phyloP scores from a whole-genome alignment of 441 rosid species.

The Isatis lusitanica region DNA sequence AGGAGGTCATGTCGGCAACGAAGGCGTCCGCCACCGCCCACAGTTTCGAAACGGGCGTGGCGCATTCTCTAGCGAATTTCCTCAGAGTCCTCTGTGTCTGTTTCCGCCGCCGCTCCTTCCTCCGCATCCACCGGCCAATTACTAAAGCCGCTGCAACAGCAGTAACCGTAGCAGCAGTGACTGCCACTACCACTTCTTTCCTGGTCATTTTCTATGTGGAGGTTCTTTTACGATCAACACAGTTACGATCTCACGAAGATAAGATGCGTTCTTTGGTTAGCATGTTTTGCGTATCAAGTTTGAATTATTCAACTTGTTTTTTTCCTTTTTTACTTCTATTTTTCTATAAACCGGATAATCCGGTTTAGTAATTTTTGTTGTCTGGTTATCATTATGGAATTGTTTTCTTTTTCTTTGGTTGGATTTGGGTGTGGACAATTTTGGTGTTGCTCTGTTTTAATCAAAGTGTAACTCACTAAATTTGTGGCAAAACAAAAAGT shows the following conservation, averaged over 20 bases:
- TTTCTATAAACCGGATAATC: background rate
- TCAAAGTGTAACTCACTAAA: background rate
- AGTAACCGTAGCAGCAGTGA: slow-evolving; percentile 34
- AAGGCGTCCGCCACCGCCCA: slow-evolving; percentile 57
- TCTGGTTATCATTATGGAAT: background rate
- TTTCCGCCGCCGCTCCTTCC: slow-evolving; percentile 42
- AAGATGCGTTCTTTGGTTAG: slow-evolving; percentile 25
- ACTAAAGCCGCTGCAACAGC: slow-evolving; percentile 31
- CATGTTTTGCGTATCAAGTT: slow-evolving; percentile 25
- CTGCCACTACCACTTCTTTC: slow-evolving; percentile 35
- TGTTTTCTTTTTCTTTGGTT: background rate
- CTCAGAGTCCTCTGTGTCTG: slow-evolving; percentile 47
- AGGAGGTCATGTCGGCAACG: slow-evolving; percentile 47
- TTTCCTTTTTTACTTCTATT: background rate
- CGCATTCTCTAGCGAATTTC: slow-evolving; percentile 60
- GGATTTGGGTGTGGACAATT: background rate
- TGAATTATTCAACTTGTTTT: slow-evolving; percentile 27
- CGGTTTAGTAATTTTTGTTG: background rate
- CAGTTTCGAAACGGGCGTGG: slow-evolving; percentile 59
- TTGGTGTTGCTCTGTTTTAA: background rate
- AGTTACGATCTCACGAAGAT: background rate
- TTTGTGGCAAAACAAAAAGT: too few relatives aligned
- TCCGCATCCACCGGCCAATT: slow-evolving; percentile 38
- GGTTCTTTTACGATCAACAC: background rate
- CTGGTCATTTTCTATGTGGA: slow-evolving; percentile 30